phyloP scores from a whole-genome alignment of 257 asterid species.

The Haberlea rhodopensis region DNA sequence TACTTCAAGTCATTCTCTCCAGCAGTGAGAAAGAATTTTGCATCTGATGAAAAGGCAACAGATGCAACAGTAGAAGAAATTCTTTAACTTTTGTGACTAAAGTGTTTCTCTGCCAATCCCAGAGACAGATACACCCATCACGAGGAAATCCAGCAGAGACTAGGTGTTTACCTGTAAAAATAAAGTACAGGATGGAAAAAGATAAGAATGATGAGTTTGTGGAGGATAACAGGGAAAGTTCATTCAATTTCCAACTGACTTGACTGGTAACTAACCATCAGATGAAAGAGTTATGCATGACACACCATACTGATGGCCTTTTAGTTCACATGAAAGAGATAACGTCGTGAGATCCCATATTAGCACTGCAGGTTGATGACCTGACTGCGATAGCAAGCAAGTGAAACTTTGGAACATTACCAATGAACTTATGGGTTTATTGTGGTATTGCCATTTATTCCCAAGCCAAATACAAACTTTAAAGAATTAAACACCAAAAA shows the following conservation, averaged over 20 bases:
- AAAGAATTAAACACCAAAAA: too few species aligned
- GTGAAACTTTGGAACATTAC: conserved; percentile 7
- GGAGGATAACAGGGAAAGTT: conserved; percentile 5
- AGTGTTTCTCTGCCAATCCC: conserved; percentile 53
- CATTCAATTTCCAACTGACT: conserved; percentile 17
- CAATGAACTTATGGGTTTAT: not conserved
- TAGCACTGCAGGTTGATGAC: conserved; percentile 55
- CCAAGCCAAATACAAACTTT: too few species aligned
- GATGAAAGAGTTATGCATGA: conserved; percentile 62
- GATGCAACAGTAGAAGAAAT: conserved; percentile 48
- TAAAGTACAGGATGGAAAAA: conserved; percentile 3
- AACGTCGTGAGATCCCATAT: conserved; percentile 52
- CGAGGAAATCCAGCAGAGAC: conserved; percentile 61
- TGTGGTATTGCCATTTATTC: not conserved
- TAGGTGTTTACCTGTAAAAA: conserved; percentile 51
- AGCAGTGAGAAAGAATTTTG: conserved; percentile 47
- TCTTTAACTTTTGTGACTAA: conserved; percentile 51
- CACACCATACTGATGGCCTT: conserved; percentile 61
- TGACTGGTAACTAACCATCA: conserved; percentile 54
- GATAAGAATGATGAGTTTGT: conserved; percentile 17
- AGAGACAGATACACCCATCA: conserved; percentile 66
- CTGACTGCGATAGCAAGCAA: conserved; percentile 45
- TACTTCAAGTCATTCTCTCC: conserved; percentile 58
- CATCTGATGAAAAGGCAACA: conserved; percentile 49
- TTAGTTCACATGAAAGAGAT: conserved; percentile 46